phyloP scores from a whole-genome alignment of 441 rosid genomes.

The Eruca vesicaria region DNA sequence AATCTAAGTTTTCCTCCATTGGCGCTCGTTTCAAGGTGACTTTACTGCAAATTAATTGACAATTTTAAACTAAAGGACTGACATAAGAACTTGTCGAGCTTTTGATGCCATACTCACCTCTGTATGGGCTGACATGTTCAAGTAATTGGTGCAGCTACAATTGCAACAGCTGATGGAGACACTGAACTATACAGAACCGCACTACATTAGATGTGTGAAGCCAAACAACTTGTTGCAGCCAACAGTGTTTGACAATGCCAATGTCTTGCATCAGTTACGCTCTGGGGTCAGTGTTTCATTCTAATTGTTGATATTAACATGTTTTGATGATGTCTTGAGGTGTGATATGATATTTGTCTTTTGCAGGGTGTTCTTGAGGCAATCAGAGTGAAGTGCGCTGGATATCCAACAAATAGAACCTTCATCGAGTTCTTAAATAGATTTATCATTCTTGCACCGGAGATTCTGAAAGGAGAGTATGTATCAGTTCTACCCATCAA shows the following conservation, averaged over 20 bases:
- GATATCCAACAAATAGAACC: slow-evolving; percentile 75
- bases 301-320: not conserved
- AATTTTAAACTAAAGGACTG: not conserved
- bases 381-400: slow-evolving; percentile 83
- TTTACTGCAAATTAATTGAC: not conserved
- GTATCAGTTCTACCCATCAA: slow-evolving; percentile 31
- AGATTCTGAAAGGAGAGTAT: slow-evolving; percentile 56
- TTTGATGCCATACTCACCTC: slow-evolving; percentile 11
- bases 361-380: slow-evolving; percentile 95
- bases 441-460: slow-evolving; percentile 71
- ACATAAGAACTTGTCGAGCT: not conserved
- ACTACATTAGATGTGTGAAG: slow-evolving; percentile 96
- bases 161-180: slow-evolving; percentile 86
- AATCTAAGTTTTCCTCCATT: slow-evolving; percentile 72
- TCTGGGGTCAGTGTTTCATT: slow-evolving; percentile 71
- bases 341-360: not conserved
- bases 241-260: slow-evolving; percentile 58
- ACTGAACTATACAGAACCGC: slow-evolving; percentile 80
- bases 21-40: slow-evolving; percentile 77
- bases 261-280: slow-evolving; percentile 85
- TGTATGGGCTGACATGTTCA: slow-evolving; percentile 36
- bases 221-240: slow-evolving; percentile 78
- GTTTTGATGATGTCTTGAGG: slow-evolving; percentile 21
- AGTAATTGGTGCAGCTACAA: slow-evolving; percentile 70
- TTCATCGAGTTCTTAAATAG: slow-evolving; percentile 68